phyloP scores from a whole-genome alignment of 1,284 basidiomycete species.

The Sporisorium sorghi region DNA sequence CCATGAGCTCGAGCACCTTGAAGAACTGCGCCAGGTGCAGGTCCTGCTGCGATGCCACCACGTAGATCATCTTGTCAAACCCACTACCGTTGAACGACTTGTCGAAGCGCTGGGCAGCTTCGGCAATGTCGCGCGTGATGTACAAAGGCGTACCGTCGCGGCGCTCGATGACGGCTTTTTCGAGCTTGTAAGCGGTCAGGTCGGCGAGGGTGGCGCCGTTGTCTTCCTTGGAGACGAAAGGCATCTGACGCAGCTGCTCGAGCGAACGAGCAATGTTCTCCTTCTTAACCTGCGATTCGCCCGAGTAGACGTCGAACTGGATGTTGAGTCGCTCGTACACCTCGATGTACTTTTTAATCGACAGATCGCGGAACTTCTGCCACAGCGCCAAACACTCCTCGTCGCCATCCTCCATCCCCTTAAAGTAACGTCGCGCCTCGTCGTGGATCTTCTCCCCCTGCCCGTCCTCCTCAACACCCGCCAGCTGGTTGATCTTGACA shows the following conservation, averaged over 20 bases:
- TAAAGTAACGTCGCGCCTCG: constrained; percentile 90
- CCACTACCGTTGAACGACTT: constrained; percentile 50
- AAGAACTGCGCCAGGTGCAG: constrained; percentile 93
- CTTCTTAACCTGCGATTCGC: constrained; percentile 88
- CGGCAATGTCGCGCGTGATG: constrained; percentile 96
- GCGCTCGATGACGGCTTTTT: constrained; percentile 91
- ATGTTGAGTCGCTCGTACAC: constrained; percentile 93
- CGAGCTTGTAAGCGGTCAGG: constrained; percentile 73
- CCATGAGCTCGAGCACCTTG: constrained; percentile 92
- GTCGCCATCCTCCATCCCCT: constrained; percentile 91
- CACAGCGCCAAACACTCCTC: constrained; percentile 85
- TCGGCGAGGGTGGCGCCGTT: constrained; percentile 67
- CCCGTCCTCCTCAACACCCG: constrained; percentile 73
- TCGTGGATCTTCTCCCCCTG: constrained; percentile 78
- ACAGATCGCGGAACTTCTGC: constrained; percentile 91
- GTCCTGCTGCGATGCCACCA: constrained; percentile 93
- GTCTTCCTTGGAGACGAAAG: constrained; percentile 57
- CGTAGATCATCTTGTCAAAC: constrained; percentile 99
- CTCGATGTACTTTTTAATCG: constrained; percentile 88
- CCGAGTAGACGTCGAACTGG: constrained; percentile 91
- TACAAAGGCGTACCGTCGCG: constrained; percentile 97
- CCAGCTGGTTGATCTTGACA: constrained; percentile 91
- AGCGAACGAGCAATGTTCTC: constrained; percentile 77
- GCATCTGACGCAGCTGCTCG: constrained; percentile 41
- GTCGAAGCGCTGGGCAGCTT: constrained; percentile 89